These are phyloP conservation scores for Cladophialophora bantiana DNA, from an alignment of 2,329 filamentous ascomycete species.

Conservation along the genomic window DNA sequence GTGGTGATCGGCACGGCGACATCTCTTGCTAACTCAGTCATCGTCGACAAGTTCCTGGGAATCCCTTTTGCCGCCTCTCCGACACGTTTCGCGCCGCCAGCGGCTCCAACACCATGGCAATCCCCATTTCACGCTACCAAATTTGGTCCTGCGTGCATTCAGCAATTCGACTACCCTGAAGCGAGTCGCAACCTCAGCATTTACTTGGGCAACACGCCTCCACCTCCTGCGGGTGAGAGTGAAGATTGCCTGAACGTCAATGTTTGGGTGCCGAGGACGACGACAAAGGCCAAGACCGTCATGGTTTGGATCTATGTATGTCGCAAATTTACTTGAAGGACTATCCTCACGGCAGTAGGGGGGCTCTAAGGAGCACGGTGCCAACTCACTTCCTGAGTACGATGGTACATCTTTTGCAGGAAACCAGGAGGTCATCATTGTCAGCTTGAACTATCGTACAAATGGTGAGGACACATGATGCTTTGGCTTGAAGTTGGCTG, in stretches of 20 bases:
- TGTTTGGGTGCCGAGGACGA: conserved; percentile 47
- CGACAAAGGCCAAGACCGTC: conserved; percentile 44
- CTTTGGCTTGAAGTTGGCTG: too few relatives aligned
- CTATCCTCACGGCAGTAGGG: not conserved
- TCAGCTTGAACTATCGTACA: conserved; percentile 48
- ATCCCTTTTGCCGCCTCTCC: conserved; percentile 45
- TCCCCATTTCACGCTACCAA: conserved; percentile 39
- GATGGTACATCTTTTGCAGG: conserved; percentile 48
- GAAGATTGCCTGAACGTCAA: conserved; percentile 54
- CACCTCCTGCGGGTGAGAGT: conserved; percentile 41
- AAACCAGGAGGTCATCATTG: conserved; percentile 47
- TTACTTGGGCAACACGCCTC: conserved; percentile 37
- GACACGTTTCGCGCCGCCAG: conserved; percentile 42
- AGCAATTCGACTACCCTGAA: conserved; percentile 42
- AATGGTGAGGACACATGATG: conserved; percentile 31
- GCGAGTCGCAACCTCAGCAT: conserved; percentile 42
- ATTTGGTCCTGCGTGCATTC: conserved; percentile 43
- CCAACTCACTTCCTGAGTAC: conserved; percentile 42
- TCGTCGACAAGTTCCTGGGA: conserved; percentile 45
- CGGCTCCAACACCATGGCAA: conserved; percentile 36
- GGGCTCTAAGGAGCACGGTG: conserved; percentile 48
- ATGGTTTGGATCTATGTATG: conserved; percentile 50
- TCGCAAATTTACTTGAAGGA: too few relatives aligned
- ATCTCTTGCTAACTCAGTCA: conserved; percentile 38
- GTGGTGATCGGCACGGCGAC: conserved; percentile 42